A percentile compares a stretch with the other conserved stretches of the same genome.
phyloP scores from a whole-genome alignment of 2,329 filamentous ascomycete genomes.

The Pseudocercospora crystallina region DNA sequence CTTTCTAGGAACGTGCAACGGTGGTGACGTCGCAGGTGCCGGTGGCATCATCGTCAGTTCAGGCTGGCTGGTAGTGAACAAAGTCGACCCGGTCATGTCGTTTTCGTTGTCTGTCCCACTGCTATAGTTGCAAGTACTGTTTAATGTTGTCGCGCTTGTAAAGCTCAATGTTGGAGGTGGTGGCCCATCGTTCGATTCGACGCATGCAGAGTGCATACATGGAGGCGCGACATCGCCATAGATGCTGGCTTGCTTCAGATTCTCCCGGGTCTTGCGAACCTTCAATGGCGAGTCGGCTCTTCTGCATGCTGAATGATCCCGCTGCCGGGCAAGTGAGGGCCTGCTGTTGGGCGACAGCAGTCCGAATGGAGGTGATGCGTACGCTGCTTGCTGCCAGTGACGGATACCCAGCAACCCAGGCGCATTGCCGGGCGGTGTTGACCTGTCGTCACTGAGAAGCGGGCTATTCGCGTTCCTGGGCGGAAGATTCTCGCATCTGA shows the following conservation, averaged over 20 bases:
- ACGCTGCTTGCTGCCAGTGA: slow-evolving; percentile 21
- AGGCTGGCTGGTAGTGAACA: slow-evolving; percentile 7
- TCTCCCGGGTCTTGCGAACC: slow-evolving; percentile 38
- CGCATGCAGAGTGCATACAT: slow-evolving; percentile 16
- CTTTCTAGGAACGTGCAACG: slow-evolving; percentile 13
- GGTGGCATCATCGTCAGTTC: neutral
- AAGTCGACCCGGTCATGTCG: slow-evolving; percentile 18
- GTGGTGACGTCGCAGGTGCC: slow-evolving; percentile 1
- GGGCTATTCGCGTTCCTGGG: slow-evolving; percentile 14
- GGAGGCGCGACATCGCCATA: slow-evolving; percentile 30
- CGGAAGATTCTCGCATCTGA: slow-evolving; percentile 24
- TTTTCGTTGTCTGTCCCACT: neutral
- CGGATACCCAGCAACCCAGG: slow-evolving; percentile 20
- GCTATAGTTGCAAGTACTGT: neutral
- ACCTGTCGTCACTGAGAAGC: slow-evolving; percentile 10
- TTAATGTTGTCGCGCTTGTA: slow-evolving; percentile 14
- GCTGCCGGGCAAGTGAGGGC: slow-evolving; percentile 29
- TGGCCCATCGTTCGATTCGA: neutral
- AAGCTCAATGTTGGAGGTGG: slow-evolving; percentile 12
- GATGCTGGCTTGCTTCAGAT: slow-evolving; percentile 26
- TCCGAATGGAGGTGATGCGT: slow-evolving; percentile 21
- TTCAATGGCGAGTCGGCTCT: slow-evolving; percentile 32
- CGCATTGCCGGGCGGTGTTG: slow-evolving; percentile 18
- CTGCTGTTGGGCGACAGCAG: slow-evolving; percentile 32
- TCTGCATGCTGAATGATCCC: slow-evolving; percentile 35